phyloP scores from a whole-genome alignment of 2,329 filamentous ascomycete species.

The Colletotrichum viniferum region DNA sequence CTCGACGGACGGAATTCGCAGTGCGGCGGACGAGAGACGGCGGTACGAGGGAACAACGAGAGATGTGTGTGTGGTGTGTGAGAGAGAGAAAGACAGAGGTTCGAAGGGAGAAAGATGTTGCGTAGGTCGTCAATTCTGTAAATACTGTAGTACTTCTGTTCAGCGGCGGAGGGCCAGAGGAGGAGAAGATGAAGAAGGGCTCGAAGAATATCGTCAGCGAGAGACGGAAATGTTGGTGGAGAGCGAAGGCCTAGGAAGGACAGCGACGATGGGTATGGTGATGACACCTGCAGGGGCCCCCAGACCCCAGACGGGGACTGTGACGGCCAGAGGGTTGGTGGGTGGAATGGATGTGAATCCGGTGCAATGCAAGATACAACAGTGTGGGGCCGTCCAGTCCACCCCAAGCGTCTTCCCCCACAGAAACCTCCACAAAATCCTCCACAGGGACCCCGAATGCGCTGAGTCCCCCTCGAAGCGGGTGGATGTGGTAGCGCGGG shows the following conservation, averaged over 20 bases:
- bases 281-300: slow-evolving; percentile 14
- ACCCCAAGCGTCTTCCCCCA: background rate
- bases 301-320: background rate
- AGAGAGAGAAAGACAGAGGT: background rate
- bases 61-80: background rate
- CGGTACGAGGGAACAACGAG: background rate
- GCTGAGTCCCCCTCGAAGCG: background rate
- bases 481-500: background rate
- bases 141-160: background rate
- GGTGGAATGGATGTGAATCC: background rate
- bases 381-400: background rate
- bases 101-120: background rate
- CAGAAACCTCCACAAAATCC: background rate
- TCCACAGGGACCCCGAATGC: background rate
- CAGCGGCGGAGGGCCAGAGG: background rate
- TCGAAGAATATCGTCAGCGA: background rate
- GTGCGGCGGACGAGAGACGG: background rate
- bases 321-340: background rate
- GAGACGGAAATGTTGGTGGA: background rate
- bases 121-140: background rate
- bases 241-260: background rate
- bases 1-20: background rate
- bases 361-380: background rate
- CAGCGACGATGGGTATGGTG: background rate
- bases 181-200: background rate